Evolutionary conservation across 2,329 filamentous ascomycete species (phyloP).

Genomic region (Aureobasidium sp.): DNA sequence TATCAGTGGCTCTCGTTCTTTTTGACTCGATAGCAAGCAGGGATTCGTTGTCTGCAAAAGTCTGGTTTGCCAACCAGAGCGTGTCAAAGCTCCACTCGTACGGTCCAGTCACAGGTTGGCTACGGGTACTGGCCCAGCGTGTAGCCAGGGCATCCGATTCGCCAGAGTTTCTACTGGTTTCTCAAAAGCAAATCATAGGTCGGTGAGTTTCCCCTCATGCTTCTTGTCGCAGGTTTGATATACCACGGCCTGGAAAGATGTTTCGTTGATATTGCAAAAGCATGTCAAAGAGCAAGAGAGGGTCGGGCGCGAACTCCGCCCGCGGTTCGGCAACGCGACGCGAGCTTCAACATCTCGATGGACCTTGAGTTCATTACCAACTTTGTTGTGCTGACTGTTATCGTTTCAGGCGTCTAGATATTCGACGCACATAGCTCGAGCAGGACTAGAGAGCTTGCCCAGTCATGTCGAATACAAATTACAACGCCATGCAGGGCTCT

Average conservation of each 20-base stretch:
- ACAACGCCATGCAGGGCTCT: slow-evolving; percentile 24
- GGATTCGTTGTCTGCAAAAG: not conserved
- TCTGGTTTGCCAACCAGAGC: slow-evolving; percentile 3
- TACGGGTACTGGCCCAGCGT: slow-evolving; percentile 12
- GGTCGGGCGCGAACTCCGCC: not conserved
- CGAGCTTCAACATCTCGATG: not conserved
- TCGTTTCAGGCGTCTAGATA: not conserved
- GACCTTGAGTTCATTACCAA: not conserved
- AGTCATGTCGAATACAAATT: slow-evolving; percentile 17
- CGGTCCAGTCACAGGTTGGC: slow-evolving; percentile 1
- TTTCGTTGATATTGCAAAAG: slow-evolving; percentile 4
- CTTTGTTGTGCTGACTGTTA: not conserved
- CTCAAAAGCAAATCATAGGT: slow-evolving; percentile 7
- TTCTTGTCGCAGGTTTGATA: not conserved
- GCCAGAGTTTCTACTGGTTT: not conserved
- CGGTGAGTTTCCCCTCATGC: not conserved
- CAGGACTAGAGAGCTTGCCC: not conserved
- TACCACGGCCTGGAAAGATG: not conserved
- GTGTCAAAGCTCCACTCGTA: slow-evolving; percentile 5
- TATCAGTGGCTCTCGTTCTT: not conserved
- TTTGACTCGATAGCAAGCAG: not conserved
- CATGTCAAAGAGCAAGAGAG: not conserved
- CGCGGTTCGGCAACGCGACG: slow-evolving; percentile 7
- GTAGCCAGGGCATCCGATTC: slow-evolving; percentile 12
- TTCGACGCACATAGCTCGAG: not conserved